phyloP scores from a whole-genome alignment of 2,329 filamentous ascomycete species.

The Cladosporium oxysporum region DNA sequence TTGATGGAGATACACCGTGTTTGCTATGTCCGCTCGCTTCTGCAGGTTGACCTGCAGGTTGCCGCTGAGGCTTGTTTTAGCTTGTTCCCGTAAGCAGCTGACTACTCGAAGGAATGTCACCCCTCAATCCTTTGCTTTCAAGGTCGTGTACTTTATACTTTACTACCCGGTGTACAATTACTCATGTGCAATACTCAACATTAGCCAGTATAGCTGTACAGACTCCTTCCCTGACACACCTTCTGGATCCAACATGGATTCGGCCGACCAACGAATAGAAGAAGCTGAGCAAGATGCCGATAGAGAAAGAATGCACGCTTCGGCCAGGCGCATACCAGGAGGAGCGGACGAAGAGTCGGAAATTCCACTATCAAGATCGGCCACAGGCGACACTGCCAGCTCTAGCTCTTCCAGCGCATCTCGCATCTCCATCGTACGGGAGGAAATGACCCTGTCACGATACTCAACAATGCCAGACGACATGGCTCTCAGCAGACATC shows the following conservation, averaged over 20 bases:
- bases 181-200: not conserved
- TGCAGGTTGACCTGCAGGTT: not conserved
- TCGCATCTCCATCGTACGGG: slow-evolving; percentile 38
- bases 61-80: slow-evolving; percentile 5
- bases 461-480: slow-evolving; percentile 63
- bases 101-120: not conserved
- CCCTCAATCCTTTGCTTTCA: not conserved
- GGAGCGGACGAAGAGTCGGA: slow-evolving; percentile 44
- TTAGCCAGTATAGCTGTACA: not conserved
- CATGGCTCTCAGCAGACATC: slow-evolving; percentile 60
- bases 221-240: not conserved
- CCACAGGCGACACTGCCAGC: slow-evolving; percentile 52
- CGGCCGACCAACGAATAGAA: slow-evolving; percentile 57
- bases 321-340: slow-evolving; percentile 35
- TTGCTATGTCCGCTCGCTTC: not conserved
- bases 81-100: slow-evolving; percentile 2
- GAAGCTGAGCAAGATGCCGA: slow-evolving; percentile 59
- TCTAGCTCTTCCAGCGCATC: slow-evolving; percentile 29
- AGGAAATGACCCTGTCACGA: slow-evolving; percentile 57
- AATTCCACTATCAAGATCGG: slow-evolving; percentile 58
- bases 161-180: not conserved
- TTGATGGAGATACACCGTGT: not conserved
- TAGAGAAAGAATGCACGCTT: slow-evolving; percentile 39
- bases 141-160: not conserved
- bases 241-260: slow-evolving; percentile 45